A percentile compares a stretch with the other conserved stretches of the same genome.
phyloP scores from a whole-genome alignment of 495 filamentous ascomycete species.

The Endocarpon pusillum region DNA sequence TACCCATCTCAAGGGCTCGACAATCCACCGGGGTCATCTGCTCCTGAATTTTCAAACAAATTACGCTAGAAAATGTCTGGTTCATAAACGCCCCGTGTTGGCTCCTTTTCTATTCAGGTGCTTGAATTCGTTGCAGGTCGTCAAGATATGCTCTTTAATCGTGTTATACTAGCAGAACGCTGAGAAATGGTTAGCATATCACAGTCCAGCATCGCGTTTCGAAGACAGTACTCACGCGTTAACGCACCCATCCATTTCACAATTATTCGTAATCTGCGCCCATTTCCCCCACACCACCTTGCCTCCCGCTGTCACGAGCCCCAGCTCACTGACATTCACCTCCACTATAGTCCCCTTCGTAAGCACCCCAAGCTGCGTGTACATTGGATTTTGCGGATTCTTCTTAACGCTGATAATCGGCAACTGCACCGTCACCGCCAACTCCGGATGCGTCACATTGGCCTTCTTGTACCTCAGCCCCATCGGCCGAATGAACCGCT shows the following conservation, averaged over 20 bases:
- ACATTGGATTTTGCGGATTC: conserved; percentile 91
- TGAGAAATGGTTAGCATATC: too few species aligned
- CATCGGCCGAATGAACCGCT: conserved; percentile 46
- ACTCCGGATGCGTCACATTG: conserved; percentile 72
- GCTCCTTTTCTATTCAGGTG: too few species aligned
- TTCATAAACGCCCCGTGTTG: too few species aligned
- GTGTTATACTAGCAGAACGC: too few species aligned
- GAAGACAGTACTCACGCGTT: conserved; percentile 53
- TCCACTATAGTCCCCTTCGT: conserved; percentile 92
- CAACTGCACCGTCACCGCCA: conserved; percentile 79
- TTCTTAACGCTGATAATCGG: conserved; percentile 94
- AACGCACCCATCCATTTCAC: conserved; percentile 64
- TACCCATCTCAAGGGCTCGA: too few species aligned
- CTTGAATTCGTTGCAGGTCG: too few species aligned
- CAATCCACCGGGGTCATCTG: too few species aligned
- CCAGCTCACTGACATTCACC: conserved; percentile 88
- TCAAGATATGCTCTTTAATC: too few species aligned
- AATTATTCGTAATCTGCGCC: conserved; percentile 64
- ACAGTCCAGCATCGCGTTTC: too few species aligned
- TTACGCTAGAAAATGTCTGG: too few species aligned
- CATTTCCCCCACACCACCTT: conserved; percentile 87
- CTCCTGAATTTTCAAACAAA: too few species aligned
- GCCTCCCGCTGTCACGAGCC: conserved; percentile 78
- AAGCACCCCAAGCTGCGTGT: conserved; percentile 84
- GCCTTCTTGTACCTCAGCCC: conserved; percentile 84